A percentile compares a stretch with the other conserved stretches of the same genome.
Evolutionary conservation across 2,329 filamentous ascomycete genomes (phyloP).

Genomic region (Aspergillus clavatus): DNA sequence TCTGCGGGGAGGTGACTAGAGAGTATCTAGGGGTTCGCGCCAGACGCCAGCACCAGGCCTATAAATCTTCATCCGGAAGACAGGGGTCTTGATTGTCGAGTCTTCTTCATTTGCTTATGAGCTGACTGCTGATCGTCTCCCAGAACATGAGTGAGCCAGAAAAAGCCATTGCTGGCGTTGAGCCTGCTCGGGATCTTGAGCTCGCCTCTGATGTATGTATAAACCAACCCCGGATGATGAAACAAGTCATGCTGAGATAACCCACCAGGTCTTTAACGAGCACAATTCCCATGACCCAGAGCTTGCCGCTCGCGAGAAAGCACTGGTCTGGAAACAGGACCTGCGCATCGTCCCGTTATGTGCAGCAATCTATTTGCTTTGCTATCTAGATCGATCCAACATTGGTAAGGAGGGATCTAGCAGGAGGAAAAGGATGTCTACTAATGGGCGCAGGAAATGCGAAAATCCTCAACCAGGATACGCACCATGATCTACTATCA

Average conservation of each 20-base stretch:
- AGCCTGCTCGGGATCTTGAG: constrained; percentile 14
- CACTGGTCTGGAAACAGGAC: constrained; percentile 56
- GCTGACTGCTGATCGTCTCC: background rate
- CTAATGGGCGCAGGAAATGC: constrained; percentile 47
- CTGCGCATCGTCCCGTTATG: constrained; percentile 59
- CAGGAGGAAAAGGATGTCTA: background rate
- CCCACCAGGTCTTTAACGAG: constrained; percentile 6
- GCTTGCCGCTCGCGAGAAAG: constrained; percentile 21
- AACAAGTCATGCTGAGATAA: no score
- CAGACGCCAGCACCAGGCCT: background rate
- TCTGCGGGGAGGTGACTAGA: background rate
- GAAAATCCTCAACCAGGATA: constrained; percentile 59
- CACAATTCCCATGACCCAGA: constrained; percentile 5
- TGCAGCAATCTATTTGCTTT: constrained; percentile 62
- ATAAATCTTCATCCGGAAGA: background rate
- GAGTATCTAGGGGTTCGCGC: no score
- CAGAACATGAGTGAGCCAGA: constrained; percentile 18
- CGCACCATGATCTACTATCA: constrained; percentile 57
- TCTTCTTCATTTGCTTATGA: background rate
- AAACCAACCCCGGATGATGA: no score
- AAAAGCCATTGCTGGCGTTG: constrained; percentile 13
- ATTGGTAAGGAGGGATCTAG: constrained; percentile 47
- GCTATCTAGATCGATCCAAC: constrained; percentile 64
- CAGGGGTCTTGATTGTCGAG: background rate
- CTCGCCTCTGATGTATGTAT: constrained; percentile 4